Evolutionary conservation across 768 basidiomycete species (phyloP).

Genomic region (Psilocybe cyanescens): DNA sequence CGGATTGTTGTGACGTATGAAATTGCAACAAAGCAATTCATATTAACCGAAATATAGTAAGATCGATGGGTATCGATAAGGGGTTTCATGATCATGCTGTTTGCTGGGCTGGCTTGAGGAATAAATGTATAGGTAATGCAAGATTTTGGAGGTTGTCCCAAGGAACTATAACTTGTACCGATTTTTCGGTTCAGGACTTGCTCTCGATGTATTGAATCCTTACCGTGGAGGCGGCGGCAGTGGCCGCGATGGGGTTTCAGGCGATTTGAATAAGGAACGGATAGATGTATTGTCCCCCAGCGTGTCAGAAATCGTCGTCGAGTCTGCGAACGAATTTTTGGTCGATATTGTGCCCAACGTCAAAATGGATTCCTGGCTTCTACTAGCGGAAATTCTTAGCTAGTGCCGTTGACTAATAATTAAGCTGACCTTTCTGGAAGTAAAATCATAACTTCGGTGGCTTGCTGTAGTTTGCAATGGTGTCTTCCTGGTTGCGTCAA

Average conservation of each 20-base stretch:
- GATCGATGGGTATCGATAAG: slow-evolving; percentile 35
- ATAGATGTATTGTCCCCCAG: background rate
- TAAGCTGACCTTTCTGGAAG: too few relatives aligned
- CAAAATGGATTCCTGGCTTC: background rate
- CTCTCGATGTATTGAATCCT: background rate
- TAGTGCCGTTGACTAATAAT: background rate
- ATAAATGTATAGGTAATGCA: slow-evolving; percentile 44
- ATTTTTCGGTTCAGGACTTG: background rate
- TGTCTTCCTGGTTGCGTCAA: too few relatives aligned
- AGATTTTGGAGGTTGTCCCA: slow-evolving; percentile 19
- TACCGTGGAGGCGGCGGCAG: slow-evolving; percentile 15
- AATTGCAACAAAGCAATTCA: slow-evolving; percentile 55
- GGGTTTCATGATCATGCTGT: slow-evolving; percentile 41
- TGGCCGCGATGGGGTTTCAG: background rate
- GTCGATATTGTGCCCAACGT: background rate
- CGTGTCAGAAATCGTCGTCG: background rate
- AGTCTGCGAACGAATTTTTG: background rate
- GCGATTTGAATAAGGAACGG: background rate
- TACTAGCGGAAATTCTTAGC: background rate
- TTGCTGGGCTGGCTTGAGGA: slow-evolving; percentile 36
- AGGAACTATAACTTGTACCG: slow-evolving; percentile 6
- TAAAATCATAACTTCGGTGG: too few relatives aligned
- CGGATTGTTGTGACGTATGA: slow-evolving; percentile 50
- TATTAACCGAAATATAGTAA: slow-evolving; percentile 48
- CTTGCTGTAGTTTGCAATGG: too few relatives aligned